Evolutionary conservation across 768 basidiomycete genomes (phyloP), one percentile per base, ranked within the genome.

Genomic region (Tylopilus subfusipes): DNA sequence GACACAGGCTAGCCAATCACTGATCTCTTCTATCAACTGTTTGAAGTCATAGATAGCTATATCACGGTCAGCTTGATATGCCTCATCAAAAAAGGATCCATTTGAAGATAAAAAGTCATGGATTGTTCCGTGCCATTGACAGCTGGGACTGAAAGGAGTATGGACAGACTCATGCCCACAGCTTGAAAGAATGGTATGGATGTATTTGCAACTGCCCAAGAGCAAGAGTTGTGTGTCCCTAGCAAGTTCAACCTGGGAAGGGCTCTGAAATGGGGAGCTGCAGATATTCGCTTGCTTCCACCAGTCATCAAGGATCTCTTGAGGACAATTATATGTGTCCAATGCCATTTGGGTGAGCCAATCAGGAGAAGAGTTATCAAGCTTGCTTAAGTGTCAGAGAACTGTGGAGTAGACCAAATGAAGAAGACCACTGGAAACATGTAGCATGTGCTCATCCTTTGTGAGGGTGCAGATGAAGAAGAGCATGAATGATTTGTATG

Each of bases 401-500:
- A 63, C 48, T 38, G 65, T 66, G 14, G 40, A 43, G 1, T 59
- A 57, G 59, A 70, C 69, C 22, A 51, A 58, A 30, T 62, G 61
- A 31, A 71, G 62, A 5, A 67, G 29, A 34, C 70, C 59, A 45
- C 53, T 66, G 5, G 56, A 42, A 33, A 59, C 43, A n/a, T 59
- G 18, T 0, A 5, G 4, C 2, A 56, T 38, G 2, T 63, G 47
- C 2, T 66, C 67, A 2, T 62, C 21, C 12, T 55, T 49, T 4
- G 75, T 53, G 2, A 66, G 42, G 22, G 56, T 42, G 2, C 70
- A 60, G 30, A 75, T 54, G 49, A 80, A 65, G 48, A 72, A 80
- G 2, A 76, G 52, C 60, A 79, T 73, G 63, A 82, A 82, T 10
- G 34, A 12, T 49, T 82, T 82, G 65, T 83, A 82, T 1, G 61